phyloP scores from a whole-genome alignment of 1,284 basidiomycete genomes.

The Microbotryum violaceum region DNA sequence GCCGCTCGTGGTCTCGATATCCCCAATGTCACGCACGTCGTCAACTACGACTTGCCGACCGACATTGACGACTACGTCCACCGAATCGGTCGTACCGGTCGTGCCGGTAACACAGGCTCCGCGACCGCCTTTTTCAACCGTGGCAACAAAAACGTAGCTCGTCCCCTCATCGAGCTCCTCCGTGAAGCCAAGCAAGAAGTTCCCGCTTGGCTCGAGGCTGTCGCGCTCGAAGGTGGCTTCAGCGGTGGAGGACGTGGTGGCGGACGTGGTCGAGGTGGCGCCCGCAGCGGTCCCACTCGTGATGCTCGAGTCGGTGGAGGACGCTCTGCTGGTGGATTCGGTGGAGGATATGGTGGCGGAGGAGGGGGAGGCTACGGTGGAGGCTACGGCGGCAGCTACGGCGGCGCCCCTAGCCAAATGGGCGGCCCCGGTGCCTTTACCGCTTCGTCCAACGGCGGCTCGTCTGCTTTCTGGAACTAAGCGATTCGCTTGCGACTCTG shows the following conservation, averaged over 20 bases:
- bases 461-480: too few species aligned
- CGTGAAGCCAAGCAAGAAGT: constrained; percentile 96
- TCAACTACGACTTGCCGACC: constrained; percentile 97
- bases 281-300: constrained; percentile 37
- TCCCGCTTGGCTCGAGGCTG: constrained; percentile 81
- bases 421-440: too few species aligned
- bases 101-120: constrained; percentile 96
- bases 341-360: constrained; percentile 32
- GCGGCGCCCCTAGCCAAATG: too few species aligned
- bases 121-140: constrained; percentile 55
- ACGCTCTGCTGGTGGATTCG: constrained; percentile 20
- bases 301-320: constrained; percentile 39
- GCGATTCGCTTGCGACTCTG: too few species aligned
- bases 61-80: constrained; percentile 99
- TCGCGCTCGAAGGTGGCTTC: constrained; percentile 67
- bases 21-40: constrained; percentile 96
- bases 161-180: constrained; percentile 84
- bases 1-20: constrained; percentile 99
- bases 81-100: constrained; percentile 97
- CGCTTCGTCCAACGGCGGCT: too few species aligned
- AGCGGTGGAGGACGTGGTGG: constrained; percentile 55
- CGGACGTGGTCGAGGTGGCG: constrained; percentile 47
- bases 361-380: constrained; percentile 32
- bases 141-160: constrained; percentile 69
- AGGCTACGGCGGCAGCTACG: constrained; percentile 22